phyloP scores from a whole-genome alignment of 768 basidiomycete species.

The Baorangia bicolor region DNA sequence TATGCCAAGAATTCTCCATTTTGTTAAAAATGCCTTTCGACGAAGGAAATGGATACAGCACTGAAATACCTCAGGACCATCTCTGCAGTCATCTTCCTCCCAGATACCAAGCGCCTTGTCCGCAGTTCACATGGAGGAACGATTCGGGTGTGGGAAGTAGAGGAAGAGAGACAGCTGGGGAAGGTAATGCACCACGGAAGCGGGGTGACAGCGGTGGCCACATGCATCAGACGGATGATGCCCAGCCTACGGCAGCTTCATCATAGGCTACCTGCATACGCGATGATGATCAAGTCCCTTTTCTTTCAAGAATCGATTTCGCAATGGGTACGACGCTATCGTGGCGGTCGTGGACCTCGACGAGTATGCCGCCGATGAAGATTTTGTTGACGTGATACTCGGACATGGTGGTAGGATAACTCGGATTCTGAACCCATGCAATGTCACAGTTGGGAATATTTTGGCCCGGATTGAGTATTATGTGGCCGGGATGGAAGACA shows the following conservation, averaged over 20 bases:
- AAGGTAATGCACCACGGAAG: neutral
- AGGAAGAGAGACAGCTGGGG: neutral
- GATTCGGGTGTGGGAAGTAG: neutral
- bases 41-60: neutral
- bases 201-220: neutral
- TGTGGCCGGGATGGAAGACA: no score
- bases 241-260: neutral
- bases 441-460: no score
- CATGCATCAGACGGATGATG: neutral
- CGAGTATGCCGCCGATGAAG: no score
- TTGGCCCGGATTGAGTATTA: no score
- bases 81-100: neutral
- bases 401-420: no score
- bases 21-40: neutral
- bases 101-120: neutral
- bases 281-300: conserved; percentile 20
- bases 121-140: neutral
- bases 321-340: no score
- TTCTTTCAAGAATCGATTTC: no score
- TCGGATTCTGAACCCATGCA: no score
- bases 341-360: no score
- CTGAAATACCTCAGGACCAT: neutral
- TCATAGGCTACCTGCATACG: conserved; percentile 12
- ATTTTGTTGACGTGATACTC: no score
- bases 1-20: neutral